These are phyloP conservation scores for Arthrobotrys pseudoclavata DNA, from an alignment of 2,329 filamentous ascomycete species.

Conservation along the genomic window DNA sequence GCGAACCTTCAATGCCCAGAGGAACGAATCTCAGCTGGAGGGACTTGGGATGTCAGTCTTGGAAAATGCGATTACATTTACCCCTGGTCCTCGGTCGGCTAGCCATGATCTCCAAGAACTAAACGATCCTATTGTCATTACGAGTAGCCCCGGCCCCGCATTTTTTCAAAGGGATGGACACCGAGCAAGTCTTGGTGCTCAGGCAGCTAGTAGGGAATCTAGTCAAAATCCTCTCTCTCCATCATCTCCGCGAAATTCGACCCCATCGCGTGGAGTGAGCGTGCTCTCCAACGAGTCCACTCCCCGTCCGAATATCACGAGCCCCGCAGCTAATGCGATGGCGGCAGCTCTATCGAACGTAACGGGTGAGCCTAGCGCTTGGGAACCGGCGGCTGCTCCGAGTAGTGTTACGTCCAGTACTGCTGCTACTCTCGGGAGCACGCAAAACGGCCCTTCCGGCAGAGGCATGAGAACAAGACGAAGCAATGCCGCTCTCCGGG, in stretches of 20 bases:
- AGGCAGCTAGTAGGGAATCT: constrained; percentile 20
- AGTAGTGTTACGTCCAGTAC: constrained; percentile 31
- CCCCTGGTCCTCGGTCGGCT: constrained; percentile 36
- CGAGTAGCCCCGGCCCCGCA: constrained; percentile 36
- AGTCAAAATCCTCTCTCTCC: constrained; percentile 28
- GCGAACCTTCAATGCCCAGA: constrained; percentile 53
- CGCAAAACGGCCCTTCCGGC: constrained; percentile 27
- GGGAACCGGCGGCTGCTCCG: constrained; percentile 24
- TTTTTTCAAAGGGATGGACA: constrained; percentile 24
- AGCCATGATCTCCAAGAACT: constrained; percentile 53
- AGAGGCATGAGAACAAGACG: constrained; percentile 49
- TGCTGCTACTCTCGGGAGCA: constrained; percentile 25
- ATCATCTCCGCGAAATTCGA: constrained; percentile 12
- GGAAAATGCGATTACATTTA: neutral
- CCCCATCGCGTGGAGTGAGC: constrained; percentile 28
- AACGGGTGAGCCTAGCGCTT: constrained; percentile 21
- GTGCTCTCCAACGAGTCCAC: constrained; percentile 20
- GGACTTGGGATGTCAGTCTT: constrained; percentile 45
- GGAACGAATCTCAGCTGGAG: constrained; percentile 51
- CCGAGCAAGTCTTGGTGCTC: constrained; percentile 3
- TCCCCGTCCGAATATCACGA: constrained; percentile 6
- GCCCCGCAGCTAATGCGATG: constrained; percentile 28
- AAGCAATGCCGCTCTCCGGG: constrained; percentile 52
- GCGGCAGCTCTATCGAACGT: constrained; percentile 26
- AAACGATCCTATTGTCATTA: constrained; percentile 53